These are phyloP conservation scores for Scutellaria baicalensis DNA, from an alignment of 257 asterid species.

Conservation along the genomic window DNA sequence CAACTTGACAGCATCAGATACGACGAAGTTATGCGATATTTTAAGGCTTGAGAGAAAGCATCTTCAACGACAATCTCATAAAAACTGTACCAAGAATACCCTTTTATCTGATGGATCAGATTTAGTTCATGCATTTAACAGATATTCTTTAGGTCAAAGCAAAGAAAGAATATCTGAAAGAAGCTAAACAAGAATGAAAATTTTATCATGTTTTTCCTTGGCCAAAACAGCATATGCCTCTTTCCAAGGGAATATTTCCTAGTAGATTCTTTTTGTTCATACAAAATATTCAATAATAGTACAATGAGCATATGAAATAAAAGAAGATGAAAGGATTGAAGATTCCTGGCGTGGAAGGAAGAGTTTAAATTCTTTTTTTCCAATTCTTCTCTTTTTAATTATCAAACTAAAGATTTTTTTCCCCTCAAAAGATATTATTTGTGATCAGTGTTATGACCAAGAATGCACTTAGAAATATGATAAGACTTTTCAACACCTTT, in stretches of 20 bases:
- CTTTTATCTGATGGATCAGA: too few species aligned
- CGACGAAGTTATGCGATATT: not conserved
- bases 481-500: not conserved
- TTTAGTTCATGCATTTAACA: too few species aligned
- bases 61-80: not conserved
- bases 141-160: not conserved
- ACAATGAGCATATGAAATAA: too few species aligned
- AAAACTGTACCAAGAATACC: not conserved
- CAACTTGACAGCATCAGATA: not conserved
- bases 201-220: not conserved
- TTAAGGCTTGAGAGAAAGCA: not conserved
- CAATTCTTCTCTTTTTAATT: not conserved
- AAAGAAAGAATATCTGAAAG: not conserved
- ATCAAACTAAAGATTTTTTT: too few species aligned
- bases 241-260: not conserved
- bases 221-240: constrained; percentile 11
- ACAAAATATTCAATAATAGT: not conserved
- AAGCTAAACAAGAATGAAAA: not conserved
- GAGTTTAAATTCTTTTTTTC: too few species aligned
- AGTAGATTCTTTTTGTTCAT: not conserved
- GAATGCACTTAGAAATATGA: constrained; percentile 2
- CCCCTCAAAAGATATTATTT: too few species aligned
- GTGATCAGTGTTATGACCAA: not conserved
- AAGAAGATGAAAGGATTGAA: not conserved
- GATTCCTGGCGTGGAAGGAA: too few species aligned